These are phyloP conservation scores for Fusarium irregulare DNA, from an alignment of 2,329 filamentous ascomycete species.

Conservation along the genomic window DNA sequence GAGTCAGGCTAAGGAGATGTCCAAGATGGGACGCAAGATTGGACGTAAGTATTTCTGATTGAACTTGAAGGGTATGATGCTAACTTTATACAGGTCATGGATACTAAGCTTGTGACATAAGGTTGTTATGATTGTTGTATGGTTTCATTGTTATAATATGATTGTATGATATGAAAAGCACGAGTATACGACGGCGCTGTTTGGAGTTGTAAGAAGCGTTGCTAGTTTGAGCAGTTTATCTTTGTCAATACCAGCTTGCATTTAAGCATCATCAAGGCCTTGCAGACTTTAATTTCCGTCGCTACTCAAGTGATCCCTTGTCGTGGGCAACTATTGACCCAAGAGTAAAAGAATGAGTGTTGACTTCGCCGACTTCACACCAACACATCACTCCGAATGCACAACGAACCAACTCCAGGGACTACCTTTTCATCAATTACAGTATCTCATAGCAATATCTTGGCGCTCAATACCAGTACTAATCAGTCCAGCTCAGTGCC, in stretches of 20 bases:
- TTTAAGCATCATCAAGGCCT: neutral
- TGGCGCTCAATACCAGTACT: no score
- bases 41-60: conserved; percentile 65
- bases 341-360: no score
- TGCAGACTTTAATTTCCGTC: no score
- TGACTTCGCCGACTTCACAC: no score
- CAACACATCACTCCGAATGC: no score
- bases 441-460: no score
- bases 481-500: no score
- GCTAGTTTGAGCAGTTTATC: neutral
- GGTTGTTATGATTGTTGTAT: neutral
- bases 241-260: conserved; percentile 12
- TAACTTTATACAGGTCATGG: conserved; percentile 27
- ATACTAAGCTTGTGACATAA: neutral
- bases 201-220: neutral
- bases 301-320: no score
- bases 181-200: conserved; percentile 3
- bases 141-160: conserved; percentile 11
- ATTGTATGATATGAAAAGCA: conserved; percentile 25
- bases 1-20: conserved; percentile 71
- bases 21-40: conserved; percentile 75
- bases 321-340: no score
- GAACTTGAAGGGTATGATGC: neutral
- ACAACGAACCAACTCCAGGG: no score
- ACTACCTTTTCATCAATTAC: no score